Conservation (phyloP, 257 asterid species). For the Striga asiatica region DNA sequence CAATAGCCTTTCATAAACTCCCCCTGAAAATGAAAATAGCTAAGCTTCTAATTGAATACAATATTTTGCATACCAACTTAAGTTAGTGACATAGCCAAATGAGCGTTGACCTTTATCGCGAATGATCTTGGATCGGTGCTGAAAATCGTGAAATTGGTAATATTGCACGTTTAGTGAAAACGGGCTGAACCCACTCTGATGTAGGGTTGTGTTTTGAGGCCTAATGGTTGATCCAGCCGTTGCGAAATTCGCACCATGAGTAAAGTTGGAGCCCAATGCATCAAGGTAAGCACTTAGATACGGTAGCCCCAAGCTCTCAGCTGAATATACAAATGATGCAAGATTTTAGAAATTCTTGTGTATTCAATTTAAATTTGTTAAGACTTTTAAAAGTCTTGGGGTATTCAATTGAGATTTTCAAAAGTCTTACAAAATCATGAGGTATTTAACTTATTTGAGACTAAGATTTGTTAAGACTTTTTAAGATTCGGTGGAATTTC, state of each 20-base stretch:
- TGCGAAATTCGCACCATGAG: constrained; percentile 84
- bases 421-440: too few relatives aligned
- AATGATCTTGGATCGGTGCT: constrained; percentile 42
- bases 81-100: background rate
- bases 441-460: too few relatives aligned
- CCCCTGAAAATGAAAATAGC: constrained; percentile 26
- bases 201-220: constrained; percentile 64
- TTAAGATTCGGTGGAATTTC: too few relatives aligned
- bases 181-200: constrained; percentile 81
- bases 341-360: too few relatives aligned
- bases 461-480: too few relatives aligned
- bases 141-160: constrained; percentile 54
- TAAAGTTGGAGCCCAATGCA: constrained; percentile 79
- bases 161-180: constrained; percentile 59
- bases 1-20: constrained; percentile 34
- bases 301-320: constrained; percentile 56
- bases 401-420: too few relatives aligned
- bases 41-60: background rate
- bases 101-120: constrained; percentile 31
- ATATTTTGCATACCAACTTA: background rate
- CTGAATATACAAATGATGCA: too few relatives aligned
- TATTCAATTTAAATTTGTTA: too few relatives aligned
- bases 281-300: constrained; percentile 74
- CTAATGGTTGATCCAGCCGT: constrained; percentile 88
- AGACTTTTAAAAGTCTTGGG: too few relatives aligned